Conservation (phyloP, 192 early-diverging fungal genomes). For the Backusella sp. region DNA sequence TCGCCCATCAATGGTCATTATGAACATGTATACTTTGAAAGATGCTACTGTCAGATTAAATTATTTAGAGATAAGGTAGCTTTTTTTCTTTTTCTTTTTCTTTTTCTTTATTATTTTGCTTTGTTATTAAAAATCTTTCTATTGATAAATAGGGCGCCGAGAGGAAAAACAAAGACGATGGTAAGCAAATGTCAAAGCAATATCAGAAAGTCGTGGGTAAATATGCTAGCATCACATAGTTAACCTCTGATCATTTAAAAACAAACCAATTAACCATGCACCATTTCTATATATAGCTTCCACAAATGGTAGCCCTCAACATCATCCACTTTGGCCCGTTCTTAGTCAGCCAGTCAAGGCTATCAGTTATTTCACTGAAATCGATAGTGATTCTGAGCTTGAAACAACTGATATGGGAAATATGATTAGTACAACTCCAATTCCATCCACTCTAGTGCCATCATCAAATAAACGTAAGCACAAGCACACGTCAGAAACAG, state of each 20-base stretch:
- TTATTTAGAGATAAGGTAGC: slow-evolving; percentile 25
- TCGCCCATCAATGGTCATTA: slow-evolving; percentile 45
- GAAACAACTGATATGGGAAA: background rate
- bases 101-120: background rate
- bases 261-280: background rate
- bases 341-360: background rate
- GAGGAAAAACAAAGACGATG: slow-evolving; percentile 76
- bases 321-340: slow-evolving; percentile 44
- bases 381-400: background rate
- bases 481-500: background rate
- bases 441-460: background rate
- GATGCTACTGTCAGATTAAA: slow-evolving; percentile 15
- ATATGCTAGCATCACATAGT: background rate
- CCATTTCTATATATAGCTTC: background rate
- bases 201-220: slow-evolving; percentile 60
- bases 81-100: background rate
- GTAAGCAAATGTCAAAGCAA: slow-evolving; percentile 64
- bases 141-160: slow-evolving; percentile 59
- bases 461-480: slow-evolving; percentile 3
- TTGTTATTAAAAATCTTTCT: background rate
- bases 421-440: background rate
- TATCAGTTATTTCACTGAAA: background rate
- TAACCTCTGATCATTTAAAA: background rate
- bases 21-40: background rate
- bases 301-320: slow-evolving; percentile 38